A percentile compares a stretch with the other conserved stretches of the same genome.
Conservation (phyloP, 2,329 filamentous ascomycete genomes). For the Cordyceps javanica region DNA sequence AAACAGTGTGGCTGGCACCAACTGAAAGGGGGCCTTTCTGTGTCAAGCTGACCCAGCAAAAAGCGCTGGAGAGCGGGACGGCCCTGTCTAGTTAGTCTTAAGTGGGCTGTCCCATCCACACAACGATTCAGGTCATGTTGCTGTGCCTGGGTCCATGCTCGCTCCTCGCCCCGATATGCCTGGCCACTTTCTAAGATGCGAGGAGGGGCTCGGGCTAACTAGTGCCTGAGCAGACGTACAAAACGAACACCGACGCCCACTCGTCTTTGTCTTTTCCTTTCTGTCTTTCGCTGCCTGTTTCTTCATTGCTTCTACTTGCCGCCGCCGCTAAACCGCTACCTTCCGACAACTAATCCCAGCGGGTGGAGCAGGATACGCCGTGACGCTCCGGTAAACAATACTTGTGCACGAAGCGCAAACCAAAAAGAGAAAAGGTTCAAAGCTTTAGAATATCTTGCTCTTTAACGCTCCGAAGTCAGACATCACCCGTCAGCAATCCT, state of each 20-base stretch:
- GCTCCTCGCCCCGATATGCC: neutral
- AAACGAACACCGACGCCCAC: neutral
- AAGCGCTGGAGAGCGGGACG: slow-evolving; percentile 8
- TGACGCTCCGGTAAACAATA: neutral
- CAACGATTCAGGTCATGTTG: slow-evolving; percentile 7
- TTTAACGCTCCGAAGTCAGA: neutral
- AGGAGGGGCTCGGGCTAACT: neutral
- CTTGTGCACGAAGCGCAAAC: neutral
- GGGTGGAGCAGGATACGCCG: neutral
- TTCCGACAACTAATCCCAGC: neutral
- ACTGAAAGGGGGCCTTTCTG: neutral
- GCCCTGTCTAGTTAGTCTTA: neutral
- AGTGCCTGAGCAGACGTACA: neutral
- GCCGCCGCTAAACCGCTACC: neutral
- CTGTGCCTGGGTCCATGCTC: neutral
- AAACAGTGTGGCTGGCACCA: neutral
- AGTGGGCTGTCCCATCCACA: neutral
- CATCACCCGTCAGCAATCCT: neutral
- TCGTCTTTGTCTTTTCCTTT: neutral
- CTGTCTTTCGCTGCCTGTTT: neutral
- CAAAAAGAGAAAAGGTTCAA: neutral
- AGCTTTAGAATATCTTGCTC: neutral
- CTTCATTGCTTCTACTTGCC: neutral
- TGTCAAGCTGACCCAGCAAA: neutral
- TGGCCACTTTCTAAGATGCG: neutral